phyloP scores from a whole-genome alignment of 768 basidiomycete genomes.

The Pisolithus microcarpus region DNA sequence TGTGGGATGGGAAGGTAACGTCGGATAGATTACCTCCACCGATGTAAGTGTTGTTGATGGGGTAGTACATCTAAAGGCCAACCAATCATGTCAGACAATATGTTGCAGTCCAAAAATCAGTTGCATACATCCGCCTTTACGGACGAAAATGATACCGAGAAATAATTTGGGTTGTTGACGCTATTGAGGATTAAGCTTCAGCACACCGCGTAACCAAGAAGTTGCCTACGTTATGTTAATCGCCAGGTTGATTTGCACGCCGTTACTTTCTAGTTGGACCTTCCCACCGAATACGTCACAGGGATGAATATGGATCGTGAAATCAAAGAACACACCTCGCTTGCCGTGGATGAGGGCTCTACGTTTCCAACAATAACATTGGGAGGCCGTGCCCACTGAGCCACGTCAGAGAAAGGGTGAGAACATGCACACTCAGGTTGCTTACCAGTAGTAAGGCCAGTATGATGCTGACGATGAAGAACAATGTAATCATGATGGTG shows the following conservation, averaged over 20 bases:
- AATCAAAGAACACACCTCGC: conserved; percentile 34
- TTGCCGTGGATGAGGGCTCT: conserved; percentile 31
- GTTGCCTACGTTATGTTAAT: conserved; percentile 58
- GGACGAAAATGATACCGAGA: conserved; percentile 56
- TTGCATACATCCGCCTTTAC: conserved; percentile 52
- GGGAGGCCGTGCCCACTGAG: conserved; percentile 74
- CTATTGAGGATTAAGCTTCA: conserved; percentile 30
- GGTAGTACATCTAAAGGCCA: conserved; percentile 56
- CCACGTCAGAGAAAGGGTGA: not conserved
- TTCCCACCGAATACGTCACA: conserved; percentile 22
- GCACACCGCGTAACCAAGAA: not conserved
- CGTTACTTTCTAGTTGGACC: conserved; percentile 34
- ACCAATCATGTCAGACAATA: not conserved
- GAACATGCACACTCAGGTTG: not conserved
- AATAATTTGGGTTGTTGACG: conserved; percentile 78
- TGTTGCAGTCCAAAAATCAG: not conserved
- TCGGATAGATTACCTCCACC: conserved; percentile 50
- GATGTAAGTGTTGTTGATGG: conserved; percentile 61
- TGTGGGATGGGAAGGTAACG: conserved; percentile 43
- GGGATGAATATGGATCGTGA: not conserved
- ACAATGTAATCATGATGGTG: conserved; percentile 55
- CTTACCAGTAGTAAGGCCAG: conserved; percentile 64
- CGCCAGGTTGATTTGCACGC: conserved; percentile 51
- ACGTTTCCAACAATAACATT: conserved; percentile 52
- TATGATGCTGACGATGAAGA: conserved; percentile 59